Conservation (phyloP, 2,329 filamentous ascomycete genomes). For the Cucurbitaria berberidis region DNA sequence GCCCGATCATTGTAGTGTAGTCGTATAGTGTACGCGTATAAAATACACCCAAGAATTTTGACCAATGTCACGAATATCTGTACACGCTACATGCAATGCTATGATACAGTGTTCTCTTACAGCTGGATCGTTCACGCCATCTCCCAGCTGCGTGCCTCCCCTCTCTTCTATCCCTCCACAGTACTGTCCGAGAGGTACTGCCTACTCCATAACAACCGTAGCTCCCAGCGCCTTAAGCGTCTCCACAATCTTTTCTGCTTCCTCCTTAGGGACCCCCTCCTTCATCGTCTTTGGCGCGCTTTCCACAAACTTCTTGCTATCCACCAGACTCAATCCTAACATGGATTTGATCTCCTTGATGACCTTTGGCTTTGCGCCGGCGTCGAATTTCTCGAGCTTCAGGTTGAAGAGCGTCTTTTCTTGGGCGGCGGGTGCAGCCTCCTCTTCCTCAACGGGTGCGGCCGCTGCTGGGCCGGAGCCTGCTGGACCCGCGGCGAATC, state of each 20-base stretch:
- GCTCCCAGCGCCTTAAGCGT: constrained; percentile 92
- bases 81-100: constrained; percentile 45
- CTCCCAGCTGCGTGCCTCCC: background rate
- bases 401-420: constrained; percentile 98
- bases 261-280: constrained; percentile 98
- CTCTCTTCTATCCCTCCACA: constrained; percentile 1
- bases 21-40: constrained; percentile 28
- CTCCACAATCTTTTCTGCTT: constrained; percentile 97
- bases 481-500: constrained; percentile 72
- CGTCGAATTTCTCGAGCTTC: constrained; percentile 90
- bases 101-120: constrained; percentile 39
- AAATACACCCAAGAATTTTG: constrained; percentile 38
- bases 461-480: constrained; percentile 65
- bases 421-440: constrained; percentile 84
- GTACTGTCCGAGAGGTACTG: background rate
- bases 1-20: constrained; percentile 27
- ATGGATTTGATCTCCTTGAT: constrained; percentile 99
- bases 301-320: constrained; percentile 99
- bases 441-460: constrained; percentile 74
- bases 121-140: background rate
- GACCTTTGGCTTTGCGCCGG: constrained; percentile 91
- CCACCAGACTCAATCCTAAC: constrained; percentile 92
- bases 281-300: constrained; percentile 98
- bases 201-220: constrained; percentile 88
- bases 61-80: constrained; percentile 44